Evolutionary conservation across 331 rosid genomes (phyloP).

Genomic region (Spiraea crenata): DNA sequence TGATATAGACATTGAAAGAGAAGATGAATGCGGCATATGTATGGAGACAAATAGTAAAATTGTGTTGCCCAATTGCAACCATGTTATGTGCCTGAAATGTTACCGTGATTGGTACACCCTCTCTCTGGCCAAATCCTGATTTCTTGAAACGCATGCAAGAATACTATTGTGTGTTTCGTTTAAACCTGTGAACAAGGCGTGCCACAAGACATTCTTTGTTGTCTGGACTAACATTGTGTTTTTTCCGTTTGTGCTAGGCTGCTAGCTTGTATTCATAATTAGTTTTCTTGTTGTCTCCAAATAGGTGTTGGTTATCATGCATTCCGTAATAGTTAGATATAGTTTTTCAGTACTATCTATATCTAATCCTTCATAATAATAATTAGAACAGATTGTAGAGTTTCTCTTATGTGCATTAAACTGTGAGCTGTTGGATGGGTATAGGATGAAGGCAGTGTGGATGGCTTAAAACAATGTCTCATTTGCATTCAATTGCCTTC

Average conservation of each 20-base stretch:
- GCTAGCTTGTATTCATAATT: not conserved
- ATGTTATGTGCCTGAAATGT: constrained; percentile 89
- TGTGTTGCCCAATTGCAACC: constrained; percentile 91
- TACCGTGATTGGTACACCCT: constrained; percentile 78
- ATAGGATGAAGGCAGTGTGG: not conserved
- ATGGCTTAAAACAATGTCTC: not conserved
- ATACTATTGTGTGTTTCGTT: not conserved
- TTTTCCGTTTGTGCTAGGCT: not conserved
- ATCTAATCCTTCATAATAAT: not conserved
- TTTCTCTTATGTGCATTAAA: not conserved
- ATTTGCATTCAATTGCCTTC: no score
- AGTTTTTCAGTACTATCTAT: not conserved
- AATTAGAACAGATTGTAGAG: not conserved
- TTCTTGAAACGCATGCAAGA: not conserved
- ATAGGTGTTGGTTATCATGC: not conserved
- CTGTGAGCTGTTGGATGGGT: not conserved
- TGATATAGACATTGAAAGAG: constrained; percentile 80
- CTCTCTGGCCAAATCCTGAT: not conserved
- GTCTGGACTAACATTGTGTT: not conserved
- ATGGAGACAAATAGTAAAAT: constrained; percentile 87
- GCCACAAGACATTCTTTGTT: no score
- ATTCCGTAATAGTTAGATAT: not conserved
- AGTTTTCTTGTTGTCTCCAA: not conserved
- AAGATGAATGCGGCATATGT: constrained; percentile 97
- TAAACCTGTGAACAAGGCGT: not conserved